Percentiles rank a stretch among this genome's conserved stretches.
Evolutionary conservation across 805 yeast species (phyloP).

Genomic region (Candida chauliodis): DNA sequence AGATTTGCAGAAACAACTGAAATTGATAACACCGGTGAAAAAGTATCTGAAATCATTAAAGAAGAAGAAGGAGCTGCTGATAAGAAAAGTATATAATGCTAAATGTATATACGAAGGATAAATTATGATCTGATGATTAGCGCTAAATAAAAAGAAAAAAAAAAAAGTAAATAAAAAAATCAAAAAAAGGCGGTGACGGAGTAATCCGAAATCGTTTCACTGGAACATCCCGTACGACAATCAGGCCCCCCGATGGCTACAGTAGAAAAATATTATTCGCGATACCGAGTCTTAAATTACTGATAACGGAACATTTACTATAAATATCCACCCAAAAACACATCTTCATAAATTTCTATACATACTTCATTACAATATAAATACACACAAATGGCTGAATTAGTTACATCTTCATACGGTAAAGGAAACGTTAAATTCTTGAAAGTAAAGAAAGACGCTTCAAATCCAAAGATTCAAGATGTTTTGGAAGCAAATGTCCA

Average conservation of each 20-base stretch:
- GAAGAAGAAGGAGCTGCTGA: not conserved
- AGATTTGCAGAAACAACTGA: slow-evolving; percentile 33
- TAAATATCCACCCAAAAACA: not conserved
- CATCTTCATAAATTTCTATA: not conserved
- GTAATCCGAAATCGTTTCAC: not conserved
- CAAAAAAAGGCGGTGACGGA: too few species aligned
- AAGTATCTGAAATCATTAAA: not conserved
- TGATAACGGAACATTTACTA: not conserved
- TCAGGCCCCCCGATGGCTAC: not conserved
- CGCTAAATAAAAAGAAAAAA: too few species aligned
- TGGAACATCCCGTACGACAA: not conserved
- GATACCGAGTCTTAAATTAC: not conserved
- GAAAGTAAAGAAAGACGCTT: slow-evolving; percentile 77
- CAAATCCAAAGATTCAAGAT: slow-evolving; percentile 71
- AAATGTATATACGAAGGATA: too few species aligned
- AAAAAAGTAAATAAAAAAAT: too few species aligned
- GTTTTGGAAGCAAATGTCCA: slow-evolving; percentile 82
- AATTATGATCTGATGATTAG: not conserved
- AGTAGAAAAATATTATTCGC: not conserved
- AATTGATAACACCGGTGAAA: not conserved
- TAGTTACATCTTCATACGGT: slow-evolving; percentile 68
- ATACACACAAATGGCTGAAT: slow-evolving; percentile 5
- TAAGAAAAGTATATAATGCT: not conserved
- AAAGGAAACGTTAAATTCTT: slow-evolving; percentile 90
- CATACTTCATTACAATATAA: too few species aligned